phyloP scores from a whole-genome alignment of 495 filamentous ascomycete species.

The Lasiosphaeria ovina region DNA sequence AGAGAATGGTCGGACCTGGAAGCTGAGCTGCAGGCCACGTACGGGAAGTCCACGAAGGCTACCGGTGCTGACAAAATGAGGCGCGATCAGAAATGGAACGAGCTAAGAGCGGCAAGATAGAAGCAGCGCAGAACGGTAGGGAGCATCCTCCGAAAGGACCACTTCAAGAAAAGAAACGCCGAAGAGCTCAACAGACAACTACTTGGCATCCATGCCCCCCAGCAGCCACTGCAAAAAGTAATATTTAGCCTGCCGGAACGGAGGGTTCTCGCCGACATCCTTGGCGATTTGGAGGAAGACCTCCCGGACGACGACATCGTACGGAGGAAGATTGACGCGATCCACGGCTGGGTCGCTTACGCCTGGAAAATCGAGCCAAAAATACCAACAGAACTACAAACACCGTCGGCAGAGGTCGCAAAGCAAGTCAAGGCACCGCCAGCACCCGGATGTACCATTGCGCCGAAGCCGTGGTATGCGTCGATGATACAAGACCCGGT shows the following conservation, averaged over 20 bases:
- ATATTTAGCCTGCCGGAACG: constrained; percentile 3
- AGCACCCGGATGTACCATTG: constrained; percentile 4
- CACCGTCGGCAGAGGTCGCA: constrained; percentile 5
- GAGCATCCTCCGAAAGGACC: constrained; percentile 5
- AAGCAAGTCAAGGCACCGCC: constrained; percentile 6
- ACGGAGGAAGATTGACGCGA: constrained; percentile 4
- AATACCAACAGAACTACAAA: constrained; percentile 4
- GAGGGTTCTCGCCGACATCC: constrained; percentile 6
- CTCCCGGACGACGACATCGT: constrained; percentile 4
- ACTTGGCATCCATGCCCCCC: constrained; percentile 6
- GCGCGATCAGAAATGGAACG: constrained; percentile 4
- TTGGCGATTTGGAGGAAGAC: constrained; percentile 6
- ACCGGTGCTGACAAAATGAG: constrained; percentile 4
- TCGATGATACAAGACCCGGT: constrained; percentile 7
- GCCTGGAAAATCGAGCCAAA: constrained; percentile 7
- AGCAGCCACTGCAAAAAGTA: constrained; percentile 5
- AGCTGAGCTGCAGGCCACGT: constrained; percentile 5
- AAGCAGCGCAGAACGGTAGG: constrained; percentile 7
- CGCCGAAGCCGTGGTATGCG: constrained; percentile 6
- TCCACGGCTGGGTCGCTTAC: constrained; percentile 5
- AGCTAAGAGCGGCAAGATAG: constrained; percentile 7
- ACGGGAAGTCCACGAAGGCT: constrained; percentile 5
- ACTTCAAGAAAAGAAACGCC: constrained; percentile 5
- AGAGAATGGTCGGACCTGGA: constrained; percentile 4
- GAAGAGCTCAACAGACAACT: constrained; percentile 6